Conservation (phyloP, 208 protist genomes). For the Eutreptiella sp. region DNA sequence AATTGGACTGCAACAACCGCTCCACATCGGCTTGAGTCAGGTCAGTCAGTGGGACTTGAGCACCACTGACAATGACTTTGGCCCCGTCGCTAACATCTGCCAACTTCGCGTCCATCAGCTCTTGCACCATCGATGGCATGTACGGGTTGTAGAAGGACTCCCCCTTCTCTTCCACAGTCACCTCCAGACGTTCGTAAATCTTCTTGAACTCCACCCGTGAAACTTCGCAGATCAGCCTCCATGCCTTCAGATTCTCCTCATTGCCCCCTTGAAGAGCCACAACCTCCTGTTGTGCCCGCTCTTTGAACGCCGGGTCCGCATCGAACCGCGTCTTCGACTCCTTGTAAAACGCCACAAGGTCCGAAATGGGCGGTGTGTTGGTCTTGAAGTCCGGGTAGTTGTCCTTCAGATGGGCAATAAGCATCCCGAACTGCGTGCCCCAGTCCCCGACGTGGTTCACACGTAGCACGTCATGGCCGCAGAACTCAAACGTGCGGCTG, state of each 20-base stretch:
- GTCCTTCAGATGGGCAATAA: constrained; percentile 91
- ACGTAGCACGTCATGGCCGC: constrained; percentile 80
- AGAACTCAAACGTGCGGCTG: constrained; percentile 84
- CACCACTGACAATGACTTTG: constrained; percentile 66
- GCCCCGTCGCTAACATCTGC: constrained; percentile 74
- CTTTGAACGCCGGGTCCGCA: constrained; percentile 83
- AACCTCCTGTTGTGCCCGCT: constrained; percentile 73
- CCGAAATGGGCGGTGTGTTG: constrained; percentile 75
- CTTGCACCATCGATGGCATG: constrained; percentile 67
- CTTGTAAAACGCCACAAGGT: constrained; percentile 90
- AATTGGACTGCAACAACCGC: too few relatives aligned
- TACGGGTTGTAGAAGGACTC: constrained; percentile 93
- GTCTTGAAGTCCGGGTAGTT: constrained; percentile 77
- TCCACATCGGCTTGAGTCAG: too few relatives aligned
- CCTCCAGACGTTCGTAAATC: constrained; percentile 82
- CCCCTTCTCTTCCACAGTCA: constrained; percentile 75
- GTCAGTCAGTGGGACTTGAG: constrained; percentile 47
- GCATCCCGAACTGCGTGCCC: constrained; percentile 97
- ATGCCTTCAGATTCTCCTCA: constrained; percentile 63
- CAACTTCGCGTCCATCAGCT: constrained; percentile 65
- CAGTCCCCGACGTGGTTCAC: constrained; percentile 98
- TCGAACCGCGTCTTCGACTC: constrained; percentile 87
- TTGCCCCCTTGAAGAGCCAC: constrained; percentile 77
- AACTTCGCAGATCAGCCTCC: constrained; percentile 85
- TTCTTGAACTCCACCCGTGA: constrained; percentile 82